These are phyloP conservation scores for Backusella australiensis DNA, from an alignment of 192 early-diverging fungal species.

Conservation along the genomic window DNA sequence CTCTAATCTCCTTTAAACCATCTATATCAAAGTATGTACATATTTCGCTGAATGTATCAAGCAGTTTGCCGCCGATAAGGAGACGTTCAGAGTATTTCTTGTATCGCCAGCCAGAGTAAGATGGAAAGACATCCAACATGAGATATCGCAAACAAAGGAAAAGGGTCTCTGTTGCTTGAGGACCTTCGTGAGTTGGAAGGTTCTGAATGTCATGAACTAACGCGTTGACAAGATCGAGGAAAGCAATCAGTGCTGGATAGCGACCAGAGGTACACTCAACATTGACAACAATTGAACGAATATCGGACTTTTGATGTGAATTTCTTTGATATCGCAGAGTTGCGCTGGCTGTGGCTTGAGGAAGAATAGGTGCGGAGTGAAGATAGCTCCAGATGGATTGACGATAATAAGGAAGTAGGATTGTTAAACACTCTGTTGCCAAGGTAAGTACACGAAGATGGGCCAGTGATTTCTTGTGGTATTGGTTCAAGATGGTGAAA, in stretches of 20 bases:
- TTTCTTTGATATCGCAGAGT: not conserved
- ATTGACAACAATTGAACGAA: slow-evolving; percentile 19
- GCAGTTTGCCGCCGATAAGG: slow-evolving; percentile 26
- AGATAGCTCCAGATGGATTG: slow-evolving; percentile 25
- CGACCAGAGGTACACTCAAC: slow-evolving; percentile 23
- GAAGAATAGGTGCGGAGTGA: slow-evolving; percentile 17
- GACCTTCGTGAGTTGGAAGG: slow-evolving; percentile 11
- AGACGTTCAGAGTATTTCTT: slow-evolving; percentile 23
- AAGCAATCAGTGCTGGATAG: slow-evolving; percentile 26
- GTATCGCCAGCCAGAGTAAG: slow-evolving; percentile 35
- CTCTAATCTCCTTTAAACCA: slow-evolving; percentile 23
- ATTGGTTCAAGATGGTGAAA: not conserved
- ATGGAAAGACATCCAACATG: slow-evolving; percentile 31
- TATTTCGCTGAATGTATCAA: slow-evolving; percentile 26
- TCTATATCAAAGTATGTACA: slow-evolving; percentile 12
- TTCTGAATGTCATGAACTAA: slow-evolving; percentile 28
- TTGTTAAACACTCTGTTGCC: slow-evolving; percentile 19
- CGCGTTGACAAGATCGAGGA: slow-evolving; percentile 23
- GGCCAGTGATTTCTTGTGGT: not conserved
- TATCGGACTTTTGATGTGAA: slow-evolving; percentile 4
- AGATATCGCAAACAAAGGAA: slow-evolving; percentile 23
- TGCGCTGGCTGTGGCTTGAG: not conserved
- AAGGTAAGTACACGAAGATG: not conserved
- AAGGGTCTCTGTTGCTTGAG: slow-evolving; percentile 11
- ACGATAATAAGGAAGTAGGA: slow-evolving; percentile 19